Evolutionary conservation across 176 grass and related monocot genomes (phyloP).

Genomic region (Lolium perenne): DNA sequence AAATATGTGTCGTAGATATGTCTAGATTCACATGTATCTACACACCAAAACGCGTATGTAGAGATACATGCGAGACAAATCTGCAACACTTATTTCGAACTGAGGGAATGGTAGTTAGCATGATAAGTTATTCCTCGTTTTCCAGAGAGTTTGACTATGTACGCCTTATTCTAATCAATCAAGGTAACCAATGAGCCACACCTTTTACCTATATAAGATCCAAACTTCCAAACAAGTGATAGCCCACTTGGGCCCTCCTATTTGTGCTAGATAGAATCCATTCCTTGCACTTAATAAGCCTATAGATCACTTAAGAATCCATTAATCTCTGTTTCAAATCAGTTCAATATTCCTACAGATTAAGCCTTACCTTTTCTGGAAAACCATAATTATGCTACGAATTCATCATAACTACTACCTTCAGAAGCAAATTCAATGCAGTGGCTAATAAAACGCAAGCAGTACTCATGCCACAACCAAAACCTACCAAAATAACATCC

Average conservation of each 20-base stretch:
- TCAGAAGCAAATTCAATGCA: background rate
- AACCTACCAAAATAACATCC: background rate
- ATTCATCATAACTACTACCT: conserved; percentile 10
- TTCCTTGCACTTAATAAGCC: background rate
- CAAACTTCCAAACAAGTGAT: background rate
- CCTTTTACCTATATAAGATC: background rate
- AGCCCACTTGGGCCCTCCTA: background rate
- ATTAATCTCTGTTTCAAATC: background rate
- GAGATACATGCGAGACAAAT: no score
- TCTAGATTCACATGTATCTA: no score
- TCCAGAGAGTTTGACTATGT: conserved; percentile 1
- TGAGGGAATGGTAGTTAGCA: background rate
- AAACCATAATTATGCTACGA: background rate
- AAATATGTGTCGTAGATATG: no score
- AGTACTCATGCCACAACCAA: background rate
- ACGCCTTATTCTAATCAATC: background rate
- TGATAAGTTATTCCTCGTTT: background rate
- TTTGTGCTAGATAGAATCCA: background rate
- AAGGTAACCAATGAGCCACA: background rate
- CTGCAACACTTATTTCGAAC: no score
- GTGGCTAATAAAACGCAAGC: background rate
- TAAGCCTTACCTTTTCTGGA: background rate
- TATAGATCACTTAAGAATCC: no score
- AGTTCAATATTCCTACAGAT: background rate
- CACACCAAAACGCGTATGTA: no score